Conservation (phyloP, 2,329 filamentous ascomycete species). For the Penicillium brevicompactum region DNA sequence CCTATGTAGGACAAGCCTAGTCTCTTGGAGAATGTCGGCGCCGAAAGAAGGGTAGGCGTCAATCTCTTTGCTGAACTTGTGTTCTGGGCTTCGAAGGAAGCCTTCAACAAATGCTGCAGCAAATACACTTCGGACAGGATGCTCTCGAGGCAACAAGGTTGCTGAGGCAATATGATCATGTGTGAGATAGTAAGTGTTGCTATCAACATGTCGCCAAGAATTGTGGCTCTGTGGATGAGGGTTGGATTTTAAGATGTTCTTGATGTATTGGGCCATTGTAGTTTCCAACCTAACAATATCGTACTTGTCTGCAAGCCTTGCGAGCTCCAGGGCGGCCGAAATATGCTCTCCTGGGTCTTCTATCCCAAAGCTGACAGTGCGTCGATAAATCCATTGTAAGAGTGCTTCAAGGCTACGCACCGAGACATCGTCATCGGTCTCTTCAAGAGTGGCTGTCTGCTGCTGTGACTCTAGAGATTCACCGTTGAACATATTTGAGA, state of each 20-base stretch:
- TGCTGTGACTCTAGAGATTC: slow-evolving; percentile 8
- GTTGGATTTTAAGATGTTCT: not conserved
- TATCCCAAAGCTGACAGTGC: slow-evolving; percentile 3
- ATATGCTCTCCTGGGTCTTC: slow-evolving; percentile 3
- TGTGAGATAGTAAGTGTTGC: slow-evolving; percentile 4
- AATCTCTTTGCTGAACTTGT: slow-evolving; percentile 1
- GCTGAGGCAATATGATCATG: slow-evolving; percentile 5
- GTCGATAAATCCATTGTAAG: slow-evolving; percentile 18
- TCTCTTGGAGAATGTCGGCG: slow-evolving; percentile 7
- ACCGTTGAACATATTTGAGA: slow-evolving; percentile 17
- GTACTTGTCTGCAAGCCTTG: slow-evolving; percentile 15
- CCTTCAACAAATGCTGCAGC: slow-evolving; percentile 4
- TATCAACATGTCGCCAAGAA: not conserved
- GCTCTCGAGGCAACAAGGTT: slow-evolving; percentile 1
- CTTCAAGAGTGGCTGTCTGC: slow-evolving; percentile 10
- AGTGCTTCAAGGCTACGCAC: slow-evolving; percentile 13
- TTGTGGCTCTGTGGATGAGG: not conserved
- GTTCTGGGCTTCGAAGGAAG: not conserved
- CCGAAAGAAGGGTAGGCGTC: slow-evolving; percentile 1
- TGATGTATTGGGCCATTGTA: slow-evolving; percentile 8
- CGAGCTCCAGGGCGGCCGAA: slow-evolving; percentile 13
- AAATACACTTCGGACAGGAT: slow-evolving; percentile 7
- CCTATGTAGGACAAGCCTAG: not conserved
- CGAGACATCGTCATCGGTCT: slow-evolving; percentile 11
- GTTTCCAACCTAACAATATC: slow-evolving; percentile 1